phyloP scores from a whole-genome alignment of 768 basidiomycete species.

The Rhodotorula diobovata region DNA sequence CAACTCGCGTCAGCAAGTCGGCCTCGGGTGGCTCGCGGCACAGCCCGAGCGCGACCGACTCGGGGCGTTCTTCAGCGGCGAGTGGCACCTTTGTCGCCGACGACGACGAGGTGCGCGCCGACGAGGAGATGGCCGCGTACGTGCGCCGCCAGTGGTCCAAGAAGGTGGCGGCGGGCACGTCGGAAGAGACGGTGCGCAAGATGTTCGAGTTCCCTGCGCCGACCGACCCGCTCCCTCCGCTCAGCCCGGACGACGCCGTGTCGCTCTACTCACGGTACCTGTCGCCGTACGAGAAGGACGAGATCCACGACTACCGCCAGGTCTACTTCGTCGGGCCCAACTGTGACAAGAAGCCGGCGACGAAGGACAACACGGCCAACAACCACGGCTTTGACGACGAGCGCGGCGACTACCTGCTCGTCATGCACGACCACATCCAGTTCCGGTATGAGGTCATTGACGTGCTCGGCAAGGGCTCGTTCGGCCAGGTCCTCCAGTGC shows the following conservation, averaged over 20 bases:
- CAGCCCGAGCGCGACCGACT: slow-evolving; percentile 66
- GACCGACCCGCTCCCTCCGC: slow-evolving; percentile 61
- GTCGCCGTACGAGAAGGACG: slow-evolving; percentile 82
- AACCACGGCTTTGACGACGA: slow-evolving; percentile 98
- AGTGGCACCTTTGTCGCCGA: slow-evolving; percentile 56
- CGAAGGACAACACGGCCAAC: slow-evolving; percentile 65
- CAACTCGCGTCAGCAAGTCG: slow-evolving; percentile 50
- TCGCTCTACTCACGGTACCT: slow-evolving; percentile 58
- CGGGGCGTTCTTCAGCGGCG: slow-evolving; percentile 77
- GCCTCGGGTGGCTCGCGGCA: slow-evolving; percentile 42
- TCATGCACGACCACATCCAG: slow-evolving; percentile 84
- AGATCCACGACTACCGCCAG: slow-evolving; percentile 77
- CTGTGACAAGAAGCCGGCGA: slow-evolving; percentile 78
- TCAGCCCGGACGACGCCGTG: slow-evolving; percentile 57
- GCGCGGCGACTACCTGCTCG: slow-evolving; percentile 89
- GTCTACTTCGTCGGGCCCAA: slow-evolving; percentile 77
- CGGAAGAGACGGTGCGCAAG: slow-evolving; percentile 79
- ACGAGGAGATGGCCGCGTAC: slow-evolving; percentile 96
- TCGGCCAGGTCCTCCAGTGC: slow-evolving; percentile 93
- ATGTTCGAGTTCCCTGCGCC: slow-evolving; percentile 91
- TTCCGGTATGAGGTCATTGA: slow-evolving; percentile 94
- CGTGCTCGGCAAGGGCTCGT: slow-evolving; percentile 93
- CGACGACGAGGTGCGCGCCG: slow-evolving; percentile 80
- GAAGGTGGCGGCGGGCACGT: slow-evolving; percentile 73
- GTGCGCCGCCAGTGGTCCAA: slow-evolving; percentile 84